Percentiles rank a stretch among this genome's conserved stretches.
Evolutionary conservation across 768 basidiomycete genomes (phyloP).

Genomic region (Boletus vinaceobasis): DNA sequence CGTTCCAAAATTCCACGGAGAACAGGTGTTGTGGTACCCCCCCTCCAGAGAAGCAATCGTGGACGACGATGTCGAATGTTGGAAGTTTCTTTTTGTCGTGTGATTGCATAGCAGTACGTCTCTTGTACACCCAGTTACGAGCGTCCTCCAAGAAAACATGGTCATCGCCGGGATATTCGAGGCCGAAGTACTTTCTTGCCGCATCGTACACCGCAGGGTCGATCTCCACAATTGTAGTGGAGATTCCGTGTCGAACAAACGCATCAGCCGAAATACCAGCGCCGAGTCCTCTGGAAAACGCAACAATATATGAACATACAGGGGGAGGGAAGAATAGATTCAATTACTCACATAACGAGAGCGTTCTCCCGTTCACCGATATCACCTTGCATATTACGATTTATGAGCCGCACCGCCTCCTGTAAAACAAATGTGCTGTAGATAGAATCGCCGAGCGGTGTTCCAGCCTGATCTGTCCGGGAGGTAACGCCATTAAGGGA

Average conservation of each 20-base stretch:
- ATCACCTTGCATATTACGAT: constrained; percentile 43
- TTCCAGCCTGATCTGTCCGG: constrained; percentile 49
- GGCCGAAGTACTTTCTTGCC: constrained; percentile 73
- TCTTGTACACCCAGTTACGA: constrained; percentile 55
- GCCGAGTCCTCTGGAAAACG: constrained; percentile 72
- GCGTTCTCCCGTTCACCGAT: constrained; percentile 46
- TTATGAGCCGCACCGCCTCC: constrained; percentile 74
- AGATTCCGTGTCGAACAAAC: constrained; percentile 63
- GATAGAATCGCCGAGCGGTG: constrained; percentile 68
- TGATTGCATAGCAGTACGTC: constrained; percentile 33
- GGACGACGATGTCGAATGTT: constrained; percentile 69
- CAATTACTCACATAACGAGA: constrained; percentile 61
- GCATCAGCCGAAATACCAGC: constrained; percentile 77
- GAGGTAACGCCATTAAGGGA: constrained; percentile 41
- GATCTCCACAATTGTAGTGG: constrained; percentile 86
- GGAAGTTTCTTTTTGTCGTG: not conserved
- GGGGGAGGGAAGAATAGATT: constrained; percentile 2
- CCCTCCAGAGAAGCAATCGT: constrained; percentile 94
- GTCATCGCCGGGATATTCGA: constrained; percentile 58
- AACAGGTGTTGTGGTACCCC: constrained; percentile 85
- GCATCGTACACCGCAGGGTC: constrained; percentile 88
- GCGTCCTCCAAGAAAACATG: constrained; percentile 79
- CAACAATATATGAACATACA: not conserved
- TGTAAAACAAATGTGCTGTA: constrained; percentile 85
- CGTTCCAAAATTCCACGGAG: constrained; percentile 79